phyloP scores from a whole-genome alignment of 2,329 filamentous ascomycete species.

The Fusarium domesticum region DNA sequence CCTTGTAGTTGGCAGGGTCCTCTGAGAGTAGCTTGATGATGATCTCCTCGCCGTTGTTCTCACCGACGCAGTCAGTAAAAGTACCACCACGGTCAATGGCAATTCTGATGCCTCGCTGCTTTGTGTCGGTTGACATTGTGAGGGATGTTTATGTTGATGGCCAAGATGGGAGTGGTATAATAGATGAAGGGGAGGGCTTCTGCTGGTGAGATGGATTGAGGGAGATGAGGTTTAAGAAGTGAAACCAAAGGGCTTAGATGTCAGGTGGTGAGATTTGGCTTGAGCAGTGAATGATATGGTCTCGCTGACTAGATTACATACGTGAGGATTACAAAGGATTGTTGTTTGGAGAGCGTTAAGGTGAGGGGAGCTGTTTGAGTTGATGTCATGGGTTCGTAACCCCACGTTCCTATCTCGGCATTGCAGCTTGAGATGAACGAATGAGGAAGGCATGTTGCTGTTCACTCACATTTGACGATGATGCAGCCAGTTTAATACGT shows the following conservation, averaged over 20 bases:
- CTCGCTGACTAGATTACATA: not conserved
- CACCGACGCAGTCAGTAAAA: constrained; percentile 90
- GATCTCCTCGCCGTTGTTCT: constrained; percentile 72
- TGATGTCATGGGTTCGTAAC: constrained; percentile 10
- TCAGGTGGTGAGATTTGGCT: not conserved
- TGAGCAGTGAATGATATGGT: not conserved
- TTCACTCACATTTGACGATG: no score
- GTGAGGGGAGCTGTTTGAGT: not conserved
- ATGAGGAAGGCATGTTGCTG: no score
- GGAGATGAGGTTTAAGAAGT: no score
- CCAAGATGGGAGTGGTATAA: not conserved
- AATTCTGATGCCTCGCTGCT: constrained; percentile 64
- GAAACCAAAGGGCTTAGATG: no score
- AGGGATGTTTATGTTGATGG: constrained; percentile 5
- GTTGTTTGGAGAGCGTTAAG: not conserved
- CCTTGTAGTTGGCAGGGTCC: constrained; percentile 84
- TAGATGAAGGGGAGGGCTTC: no score
- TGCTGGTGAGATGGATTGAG: no score
- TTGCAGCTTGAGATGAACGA: no score
- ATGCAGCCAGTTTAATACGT: no score
- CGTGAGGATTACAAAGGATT: no score
- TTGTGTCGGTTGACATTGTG: constrained; percentile 36
- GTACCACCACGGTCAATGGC: constrained; percentile 81
- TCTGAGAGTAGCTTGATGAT: constrained; percentile 87
- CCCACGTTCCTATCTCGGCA: constrained; percentile 11